These are phyloP conservation scores for Suzukiozyma palmioleophila DNA, from an alignment of 1,139 yeast species.

Conservation along the genomic window DNA sequence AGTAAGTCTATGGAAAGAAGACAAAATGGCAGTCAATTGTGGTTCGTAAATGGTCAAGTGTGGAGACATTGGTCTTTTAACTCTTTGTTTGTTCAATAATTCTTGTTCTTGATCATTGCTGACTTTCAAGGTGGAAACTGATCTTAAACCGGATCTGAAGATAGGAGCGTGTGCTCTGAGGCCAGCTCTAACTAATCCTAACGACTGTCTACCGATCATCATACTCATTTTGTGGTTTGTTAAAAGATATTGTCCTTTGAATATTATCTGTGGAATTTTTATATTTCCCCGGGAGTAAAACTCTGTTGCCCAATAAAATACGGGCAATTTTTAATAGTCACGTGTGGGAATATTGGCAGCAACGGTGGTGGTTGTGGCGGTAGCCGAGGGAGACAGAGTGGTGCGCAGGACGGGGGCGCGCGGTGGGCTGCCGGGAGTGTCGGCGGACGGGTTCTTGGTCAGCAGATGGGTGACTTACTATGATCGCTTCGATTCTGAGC, in stretches of 20 bases:
- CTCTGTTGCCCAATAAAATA: conserved; percentile 2
- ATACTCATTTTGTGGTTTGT: neutral
- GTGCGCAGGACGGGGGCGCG: too few species aligned
- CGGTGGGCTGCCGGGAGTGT: too few species aligned
- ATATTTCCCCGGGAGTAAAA: neutral
- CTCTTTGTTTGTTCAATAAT: conserved; percentile 76
- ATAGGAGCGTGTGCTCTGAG: conserved; percentile 2
- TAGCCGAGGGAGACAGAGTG: too few species aligned
- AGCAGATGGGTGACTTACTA: too few species aligned
- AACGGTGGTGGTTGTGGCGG: too few species aligned
- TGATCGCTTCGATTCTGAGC: too few species aligned
- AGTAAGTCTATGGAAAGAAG: conserved; percentile 80
- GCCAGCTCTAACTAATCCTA: conserved; percentile 10
- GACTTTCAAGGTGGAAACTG: conserved; percentile 47
- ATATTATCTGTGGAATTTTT: neutral
- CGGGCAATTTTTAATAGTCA: neutral
- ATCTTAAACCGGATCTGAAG: conserved; percentile 19
- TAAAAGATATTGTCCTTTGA: too few species aligned
- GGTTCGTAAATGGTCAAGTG: conserved; percentile 87
- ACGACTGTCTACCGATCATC: conserved; percentile 14
- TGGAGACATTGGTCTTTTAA: conserved; percentile 87
- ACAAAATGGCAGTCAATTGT: conserved; percentile 79
- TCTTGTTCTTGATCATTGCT: conserved; percentile 62
- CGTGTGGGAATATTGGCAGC: neutral
- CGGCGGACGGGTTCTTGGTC: too few species aligned